Evolutionary conservation across 768 basidiomycete species (phyloP).

Genomic region (Ramaria sp.): DNA sequence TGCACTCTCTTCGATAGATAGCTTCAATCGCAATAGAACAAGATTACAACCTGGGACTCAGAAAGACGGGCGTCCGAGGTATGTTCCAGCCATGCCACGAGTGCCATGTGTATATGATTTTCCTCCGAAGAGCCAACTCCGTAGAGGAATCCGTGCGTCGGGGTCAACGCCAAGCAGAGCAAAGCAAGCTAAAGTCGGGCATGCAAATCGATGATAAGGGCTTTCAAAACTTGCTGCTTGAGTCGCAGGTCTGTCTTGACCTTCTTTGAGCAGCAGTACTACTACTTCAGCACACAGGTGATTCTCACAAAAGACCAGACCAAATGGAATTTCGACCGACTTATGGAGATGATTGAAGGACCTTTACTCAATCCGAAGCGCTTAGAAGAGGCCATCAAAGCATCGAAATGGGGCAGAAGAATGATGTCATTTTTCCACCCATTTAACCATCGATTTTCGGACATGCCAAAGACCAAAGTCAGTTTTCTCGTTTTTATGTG

Average conservation of each 20-base stretch:
- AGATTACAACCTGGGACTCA: constrained; percentile 50
- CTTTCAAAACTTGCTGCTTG: constrained; percentile 76
- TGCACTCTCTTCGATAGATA: constrained; percentile 81
- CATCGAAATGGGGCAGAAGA: constrained; percentile 78
- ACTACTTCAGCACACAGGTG: constrained; percentile 31
- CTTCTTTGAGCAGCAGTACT: neutral
- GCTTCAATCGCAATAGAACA: constrained; percentile 81
- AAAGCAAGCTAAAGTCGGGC: constrained; percentile 78
- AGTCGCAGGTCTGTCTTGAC: constrained; percentile 57
- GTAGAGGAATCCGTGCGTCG: constrained; percentile 79
- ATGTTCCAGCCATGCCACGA: constrained; percentile 7
- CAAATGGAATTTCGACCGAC: constrained; percentile 87
- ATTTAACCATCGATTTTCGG: constrained; percentile 77
- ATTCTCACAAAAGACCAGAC: constrained; percentile 79
- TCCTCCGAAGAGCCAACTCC: constrained; percentile 46
- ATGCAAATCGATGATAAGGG: constrained; percentile 94
- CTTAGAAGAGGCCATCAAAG: constrained; percentile 90
- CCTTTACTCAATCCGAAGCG: constrained; percentile 85
- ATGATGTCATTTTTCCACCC: constrained; percentile 94
- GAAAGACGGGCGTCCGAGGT: constrained; percentile 60
- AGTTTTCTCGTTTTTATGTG: neutral
- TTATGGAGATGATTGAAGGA: constrained; percentile 86
- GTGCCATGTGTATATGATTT: neutral
- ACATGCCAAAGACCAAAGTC: constrained; percentile 63
- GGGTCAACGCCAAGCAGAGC: constrained; percentile 85